Conservation (phyloP, 2,329 filamentous ascomycete genomes). For the Cryoendolithus antarcticus region DNA sequence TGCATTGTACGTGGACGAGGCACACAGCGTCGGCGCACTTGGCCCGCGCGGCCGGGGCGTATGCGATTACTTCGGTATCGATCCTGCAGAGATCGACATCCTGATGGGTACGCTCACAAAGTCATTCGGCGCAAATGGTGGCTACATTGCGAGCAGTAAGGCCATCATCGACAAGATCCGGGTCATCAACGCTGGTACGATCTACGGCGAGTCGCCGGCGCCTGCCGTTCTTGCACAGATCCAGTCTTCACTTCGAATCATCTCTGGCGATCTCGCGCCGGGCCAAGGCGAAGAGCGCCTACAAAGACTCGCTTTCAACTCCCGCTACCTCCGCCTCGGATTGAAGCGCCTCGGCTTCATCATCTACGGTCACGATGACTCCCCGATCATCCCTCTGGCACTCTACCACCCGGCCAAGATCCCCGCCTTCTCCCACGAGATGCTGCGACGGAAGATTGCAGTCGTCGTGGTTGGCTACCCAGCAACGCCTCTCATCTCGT, state of each 20-base stretch:
- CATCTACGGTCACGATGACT: constrained; percentile 94
- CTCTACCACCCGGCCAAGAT: constrained; percentile 99
- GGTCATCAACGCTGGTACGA: constrained; percentile 70
- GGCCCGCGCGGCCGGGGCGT: constrained; percentile 82
- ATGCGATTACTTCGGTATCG: constrained; percentile 92
- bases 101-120: constrained; percentile 98
- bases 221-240: constrained; percentile 89
- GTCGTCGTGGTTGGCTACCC: constrained; percentile 96
- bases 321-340: constrained; percentile 89
- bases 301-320: constrained; percentile 95
- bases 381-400: constrained; percentile 85
- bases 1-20: constrained; percentile 88
- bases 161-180: constrained; percentile 85
- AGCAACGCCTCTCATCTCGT: constrained; percentile 87
- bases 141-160: constrained; percentile 85
- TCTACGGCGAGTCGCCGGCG: constrained; percentile 76
- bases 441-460: constrained; percentile 94
- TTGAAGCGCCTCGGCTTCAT: constrained; percentile 95
- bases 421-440: constrained; percentile 94
- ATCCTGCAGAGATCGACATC: constrained; percentile 79
- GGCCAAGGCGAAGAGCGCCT: constrained; percentile 93
- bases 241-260: constrained; percentile 71
- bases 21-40: constrained; percentile 87
- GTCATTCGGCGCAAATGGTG: constrained; percentile 95
- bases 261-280: constrained; percentile 73